Base-by-base conservation (phyloP, 441 rosid species). In the Raphanus hybrid region DNA sequence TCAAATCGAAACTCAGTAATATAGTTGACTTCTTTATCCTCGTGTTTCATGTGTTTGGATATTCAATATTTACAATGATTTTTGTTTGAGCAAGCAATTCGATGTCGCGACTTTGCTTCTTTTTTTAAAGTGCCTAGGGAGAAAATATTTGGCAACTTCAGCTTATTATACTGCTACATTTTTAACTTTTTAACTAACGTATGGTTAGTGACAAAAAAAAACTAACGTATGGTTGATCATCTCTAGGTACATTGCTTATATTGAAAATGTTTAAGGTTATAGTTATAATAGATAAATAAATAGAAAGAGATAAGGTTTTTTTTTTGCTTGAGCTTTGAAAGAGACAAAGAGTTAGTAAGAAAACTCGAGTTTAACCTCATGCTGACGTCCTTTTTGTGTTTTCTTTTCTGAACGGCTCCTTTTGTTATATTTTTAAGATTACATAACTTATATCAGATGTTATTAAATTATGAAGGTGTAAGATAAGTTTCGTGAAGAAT, bases 401-500 rank as follows among this genome's bases (percentile, higher is more conserved):
- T 23, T 23, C 2, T 2, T 23, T 23, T 23, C 23, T 23, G 26
- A 23, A 23, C 26, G 26, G 26, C 26, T 23, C 26, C 26, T 23
- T 23, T 29, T 29, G 34, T 5, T 29, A 29, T 29, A 5, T 29
- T 29, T 29, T 4, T 0, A 29, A 29, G 34, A 26, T 39, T 37
- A 20, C 12, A 20, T 20, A 1, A 23, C 32, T 58, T 58, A 27
- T 41, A 48, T 41, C 59, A 66, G 32, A 29, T 57, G 67, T 29
- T 57, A 37, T 14, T 4, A 29, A 52, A 68, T 9, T 23, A 0
- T n/a, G 14, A 26, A 54, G 8, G 0, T 27, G 2, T 6, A 6
- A 52, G 67, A 69, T 52, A 69, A 69, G 58, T 52, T 62, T 50
- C 1, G 8, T 75, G 67, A 67, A 48, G 63, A 73, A 75, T 29